Evolutionary conservation across 345 rosid genomes (phyloP).

Genomic region (Lepidium aucheri): DNA sequence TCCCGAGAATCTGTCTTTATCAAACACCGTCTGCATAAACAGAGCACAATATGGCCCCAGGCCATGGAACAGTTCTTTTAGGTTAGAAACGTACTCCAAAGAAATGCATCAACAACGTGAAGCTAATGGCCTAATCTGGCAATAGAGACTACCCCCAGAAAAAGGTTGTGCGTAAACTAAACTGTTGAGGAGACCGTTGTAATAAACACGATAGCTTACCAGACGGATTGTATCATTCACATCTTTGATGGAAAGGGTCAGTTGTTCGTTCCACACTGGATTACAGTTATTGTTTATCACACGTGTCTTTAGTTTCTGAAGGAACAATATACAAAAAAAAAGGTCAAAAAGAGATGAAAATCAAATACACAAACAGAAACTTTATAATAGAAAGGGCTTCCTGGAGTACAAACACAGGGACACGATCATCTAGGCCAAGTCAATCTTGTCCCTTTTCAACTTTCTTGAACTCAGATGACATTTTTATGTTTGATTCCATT

Average conservation of each 20-base stretch:
- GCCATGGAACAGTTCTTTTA: neutral
- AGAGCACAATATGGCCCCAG: neutral
- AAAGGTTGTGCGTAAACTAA: no score
- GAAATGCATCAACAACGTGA: constrained; percentile 1
- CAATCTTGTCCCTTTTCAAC: neutral
- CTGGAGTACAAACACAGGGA: neutral
- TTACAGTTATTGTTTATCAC: constrained; percentile 60
- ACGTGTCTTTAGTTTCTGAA: constrained; percentile 68
- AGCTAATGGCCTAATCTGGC: neutral
- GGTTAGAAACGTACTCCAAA: neutral
- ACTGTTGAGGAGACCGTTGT: neutral
- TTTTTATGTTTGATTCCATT: neutral
- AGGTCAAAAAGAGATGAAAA: neutral
- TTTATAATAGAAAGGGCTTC: neutral
- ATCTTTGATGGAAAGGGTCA: constrained; percentile 59
- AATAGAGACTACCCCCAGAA: neutral
- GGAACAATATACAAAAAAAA: neutral
- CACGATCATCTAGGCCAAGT: constrained; percentile 5
- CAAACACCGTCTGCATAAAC: constrained; percentile 57
- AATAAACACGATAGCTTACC: constrained; percentile 33
- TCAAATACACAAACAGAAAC: neutral
- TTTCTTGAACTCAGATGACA: neutral
- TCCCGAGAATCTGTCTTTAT: constrained; percentile 57
- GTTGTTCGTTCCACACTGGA: constrained; percentile 80
- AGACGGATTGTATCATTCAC: constrained; percentile 42